A percentile compares a stretch with the other conserved stretches of the same genome.
Conservation (phyloP, 2,329 filamentous ascomycete species). For the Atkinsonella texensis region DNA sequence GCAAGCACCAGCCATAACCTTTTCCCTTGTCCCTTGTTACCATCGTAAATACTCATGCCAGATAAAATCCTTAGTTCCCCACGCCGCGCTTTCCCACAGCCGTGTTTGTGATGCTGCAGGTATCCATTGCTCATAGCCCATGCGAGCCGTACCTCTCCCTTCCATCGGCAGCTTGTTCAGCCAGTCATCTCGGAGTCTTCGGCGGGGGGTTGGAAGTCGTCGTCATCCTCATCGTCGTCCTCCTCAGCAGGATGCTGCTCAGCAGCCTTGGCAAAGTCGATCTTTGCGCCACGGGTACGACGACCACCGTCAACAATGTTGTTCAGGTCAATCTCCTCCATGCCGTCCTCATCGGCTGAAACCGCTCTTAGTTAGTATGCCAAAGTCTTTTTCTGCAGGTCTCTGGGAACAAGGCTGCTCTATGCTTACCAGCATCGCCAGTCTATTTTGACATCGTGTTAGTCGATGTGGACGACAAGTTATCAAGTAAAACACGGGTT, state of each 20-base stretch:
- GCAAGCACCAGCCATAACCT: neutral
- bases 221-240: constrained; percentile 70
- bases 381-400: neutral
- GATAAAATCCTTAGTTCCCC: neutral
- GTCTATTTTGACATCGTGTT: constrained; percentile 14
- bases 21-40: neutral
- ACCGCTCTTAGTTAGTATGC: neutral
- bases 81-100: neutral
- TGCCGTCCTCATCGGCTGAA: constrained; percentile 54
- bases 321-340: constrained; percentile 80
- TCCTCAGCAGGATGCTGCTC: constrained; percentile 63
- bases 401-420: neutral
- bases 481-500: neutral
- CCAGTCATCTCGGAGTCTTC: constrained; percentile 57
- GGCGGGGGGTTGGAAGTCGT: constrained; percentile 52
- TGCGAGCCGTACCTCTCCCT: too few species aligned
- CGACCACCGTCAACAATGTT: constrained; percentile 74
- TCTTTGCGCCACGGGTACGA: constrained; percentile 83
- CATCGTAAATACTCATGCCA: neutral
- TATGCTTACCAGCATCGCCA: constrained; percentile 18
- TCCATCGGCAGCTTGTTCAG: constrained; percentile 9
- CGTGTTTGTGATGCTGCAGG: neutral
- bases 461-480: constrained; percentile 7
- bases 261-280: constrained; percentile 87
- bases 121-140: neutral